A percentile compares a stretch with the other conserved stretches of the same genome.
Evolutionary conservation across 768 basidiomycete genomes (phyloP).

Genomic region (Pholiota microspora): DNA sequence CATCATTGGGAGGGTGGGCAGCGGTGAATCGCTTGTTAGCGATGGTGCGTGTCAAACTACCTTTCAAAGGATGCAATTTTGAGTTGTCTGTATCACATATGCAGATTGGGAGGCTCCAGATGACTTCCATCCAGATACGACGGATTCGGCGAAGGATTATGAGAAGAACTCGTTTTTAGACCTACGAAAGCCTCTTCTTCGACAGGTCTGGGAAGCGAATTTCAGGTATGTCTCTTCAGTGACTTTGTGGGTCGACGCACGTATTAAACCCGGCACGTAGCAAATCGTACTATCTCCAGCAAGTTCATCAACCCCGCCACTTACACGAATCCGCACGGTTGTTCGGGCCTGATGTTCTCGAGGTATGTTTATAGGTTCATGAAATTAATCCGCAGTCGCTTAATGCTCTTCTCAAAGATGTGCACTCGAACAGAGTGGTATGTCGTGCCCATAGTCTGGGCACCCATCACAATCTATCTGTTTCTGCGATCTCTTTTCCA

Average conservation of each 20-base stretch:
- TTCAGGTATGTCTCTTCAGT: conserved; percentile 58
- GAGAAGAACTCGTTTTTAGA: conserved; percentile 92
- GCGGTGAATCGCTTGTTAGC: conserved; percentile 67
- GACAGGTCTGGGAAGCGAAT: conserved; percentile 86
- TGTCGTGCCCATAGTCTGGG: conserved; percentile 89
- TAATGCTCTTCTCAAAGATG: conserved; percentile 38
- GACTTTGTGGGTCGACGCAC: not conserved
- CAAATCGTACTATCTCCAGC: conserved; percentile 93
- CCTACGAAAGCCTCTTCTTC: conserved; percentile 76
- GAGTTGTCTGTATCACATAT: not conserved
- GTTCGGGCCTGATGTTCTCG: conserved; percentile 79
- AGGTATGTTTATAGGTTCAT: conserved; percentile 44
- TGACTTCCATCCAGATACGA: conserved; percentile 90
- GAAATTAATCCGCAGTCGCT: conserved; percentile 4
- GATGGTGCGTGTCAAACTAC: conserved; percentile 57
- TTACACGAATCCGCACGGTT: conserved; percentile 79
- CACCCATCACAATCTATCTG: conserved; percentile 80
- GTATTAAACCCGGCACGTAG: conserved; percentile 31
- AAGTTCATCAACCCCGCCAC: conserved; percentile 96
- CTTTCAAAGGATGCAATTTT: conserved; percentile 3
- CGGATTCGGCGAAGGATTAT: conserved; percentile 77
- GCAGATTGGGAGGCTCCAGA: conserved; percentile 88
- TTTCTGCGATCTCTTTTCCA: conserved; percentile 80
- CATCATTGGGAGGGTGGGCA: conserved; percentile 78
- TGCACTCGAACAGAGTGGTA: conserved; percentile 91